phyloP scores from a whole-genome alignment of 805 yeast species.

The Ogataea glucozyma region DNA sequence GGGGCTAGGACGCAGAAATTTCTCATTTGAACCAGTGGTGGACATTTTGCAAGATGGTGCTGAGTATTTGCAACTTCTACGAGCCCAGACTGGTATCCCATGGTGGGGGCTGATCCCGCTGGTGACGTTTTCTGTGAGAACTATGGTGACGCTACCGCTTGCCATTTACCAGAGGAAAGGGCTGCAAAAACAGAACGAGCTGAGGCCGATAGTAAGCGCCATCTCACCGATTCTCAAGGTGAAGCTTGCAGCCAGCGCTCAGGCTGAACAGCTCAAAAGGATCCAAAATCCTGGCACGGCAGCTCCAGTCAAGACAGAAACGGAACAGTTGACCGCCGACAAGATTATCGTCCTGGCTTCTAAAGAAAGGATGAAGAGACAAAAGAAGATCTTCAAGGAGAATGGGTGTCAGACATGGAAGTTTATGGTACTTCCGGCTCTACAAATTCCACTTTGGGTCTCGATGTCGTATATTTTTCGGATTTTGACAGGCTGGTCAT shows the following conservation, averaged over 20 bases:
- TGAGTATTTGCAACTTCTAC: constrained; percentile 46
- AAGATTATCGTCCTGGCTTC: constrained; percentile 73
- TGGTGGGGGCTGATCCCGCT: constrained; percentile 84
- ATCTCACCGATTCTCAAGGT: constrained; percentile 72
- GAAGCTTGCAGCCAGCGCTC: constrained; percentile 52
- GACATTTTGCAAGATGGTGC: constrained; percentile 28
- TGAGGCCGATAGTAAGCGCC: constrained; percentile 72
- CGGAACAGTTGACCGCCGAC: constrained; percentile 61
- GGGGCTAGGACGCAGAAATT: constrained; percentile 14
- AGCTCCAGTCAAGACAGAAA: constrained; percentile 31
- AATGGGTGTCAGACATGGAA: constrained; percentile 80
- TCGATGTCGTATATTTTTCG: constrained; percentile 74
- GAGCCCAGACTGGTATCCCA: constrained; percentile 62
- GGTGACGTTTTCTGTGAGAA: constrained; percentile 65
- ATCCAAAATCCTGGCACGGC: constrained; percentile 17
- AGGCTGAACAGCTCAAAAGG: constrained; percentile 32
- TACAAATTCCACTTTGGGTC: constrained; percentile 89
- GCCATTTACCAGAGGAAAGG: constrained; percentile 72
- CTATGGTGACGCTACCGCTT: constrained; percentile 72
- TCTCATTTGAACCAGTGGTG: constrained; percentile 27
- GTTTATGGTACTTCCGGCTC: constrained; percentile 67
- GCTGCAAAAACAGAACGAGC: constrained; percentile 65
- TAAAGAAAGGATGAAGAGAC: constrained; percentile 77
- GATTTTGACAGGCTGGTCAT: constrained; percentile 68
- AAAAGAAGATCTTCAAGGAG: constrained; percentile 65